phyloP scores from a whole-genome alignment of 75 land plant species.

The Chamaecyparis obtusa region DNA sequence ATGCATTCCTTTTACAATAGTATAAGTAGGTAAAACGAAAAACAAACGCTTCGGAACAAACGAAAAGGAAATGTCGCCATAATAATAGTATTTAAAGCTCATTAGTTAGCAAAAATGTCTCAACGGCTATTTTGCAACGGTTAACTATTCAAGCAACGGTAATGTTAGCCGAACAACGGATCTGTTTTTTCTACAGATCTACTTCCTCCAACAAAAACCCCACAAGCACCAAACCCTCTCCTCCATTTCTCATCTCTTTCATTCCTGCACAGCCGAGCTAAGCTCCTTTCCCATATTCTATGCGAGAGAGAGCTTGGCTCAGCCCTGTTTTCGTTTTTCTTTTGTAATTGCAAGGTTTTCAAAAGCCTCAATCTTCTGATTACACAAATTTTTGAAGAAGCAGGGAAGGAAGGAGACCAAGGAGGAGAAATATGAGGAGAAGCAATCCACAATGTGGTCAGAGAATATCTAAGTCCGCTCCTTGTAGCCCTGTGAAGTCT shows the following conservation, averaged over 20 bases:
- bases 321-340: neutral
- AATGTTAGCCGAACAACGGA: neutral
- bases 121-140: conserved; percentile 14
- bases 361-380: neutral
- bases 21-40: neutral
- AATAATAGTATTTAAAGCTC: neutral
- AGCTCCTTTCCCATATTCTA: conserved; percentile 18
- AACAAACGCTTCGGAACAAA: neutral
- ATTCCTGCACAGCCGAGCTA: conserved; percentile 2
- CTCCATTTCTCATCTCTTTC: neutral
- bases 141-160: conserved; percentile 13
- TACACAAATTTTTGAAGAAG: neutral
- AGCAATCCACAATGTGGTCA: conserved; percentile 29
- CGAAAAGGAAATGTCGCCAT: neutral
- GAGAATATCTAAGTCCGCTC: conserved; percentile 71
- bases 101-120: neutral
- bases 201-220: neutral
- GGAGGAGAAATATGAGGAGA: conserved; percentile 28
- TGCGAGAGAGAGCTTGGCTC: conserved; percentile 21
- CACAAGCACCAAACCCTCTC: neutral
- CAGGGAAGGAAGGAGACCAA: conserved; percentile 8
- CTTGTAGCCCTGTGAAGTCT: conserved; percentile 83
- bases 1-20: too few species aligned
- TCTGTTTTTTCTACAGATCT: neutral
- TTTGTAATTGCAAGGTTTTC: neutral